Evolutionary conservation across 2,329 filamentous ascomycete genomes (phyloP).

Genomic region (Colletotrichum spinosum): DNA sequence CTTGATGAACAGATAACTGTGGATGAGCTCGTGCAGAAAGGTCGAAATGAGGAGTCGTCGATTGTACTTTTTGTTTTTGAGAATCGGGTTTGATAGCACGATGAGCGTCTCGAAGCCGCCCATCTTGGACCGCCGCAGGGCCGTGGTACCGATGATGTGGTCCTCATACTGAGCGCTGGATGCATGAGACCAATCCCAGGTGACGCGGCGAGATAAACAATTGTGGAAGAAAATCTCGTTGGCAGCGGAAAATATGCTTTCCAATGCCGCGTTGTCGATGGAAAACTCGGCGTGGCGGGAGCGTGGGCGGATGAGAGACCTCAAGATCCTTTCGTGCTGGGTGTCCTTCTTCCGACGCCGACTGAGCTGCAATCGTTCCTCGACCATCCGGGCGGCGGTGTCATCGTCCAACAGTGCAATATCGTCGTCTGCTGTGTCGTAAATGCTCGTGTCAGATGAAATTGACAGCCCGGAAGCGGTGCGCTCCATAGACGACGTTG

Average conservation of each 20-base stretch:
- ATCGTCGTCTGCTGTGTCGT: conserved; percentile 42
- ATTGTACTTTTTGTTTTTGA: conserved; percentile 67
- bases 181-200: conserved; percentile 71
- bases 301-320: conserved; percentile 66
- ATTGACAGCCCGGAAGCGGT: conserved; percentile 63
- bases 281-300: conserved; percentile 58
- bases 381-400: conserved; percentile 61
- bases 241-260: conserved; percentile 68
- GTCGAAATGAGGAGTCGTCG: conserved; percentile 71
- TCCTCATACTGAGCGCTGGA: conserved; percentile 61
- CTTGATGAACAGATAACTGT: conserved; percentile 73
- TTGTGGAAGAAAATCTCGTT: conserved; percentile 74
- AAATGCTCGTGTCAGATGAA: conserved; percentile 51
- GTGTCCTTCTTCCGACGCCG: conserved; percentile 60
- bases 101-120: conserved; percentile 73
- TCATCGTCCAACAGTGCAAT: conserved; percentile 57
- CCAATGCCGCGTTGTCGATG: conserved; percentile 68
- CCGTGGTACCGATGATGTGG: conserved; percentile 72
- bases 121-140: conserved; percentile 60
- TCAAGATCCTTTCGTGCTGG: conserved; percentile 68
- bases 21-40: conserved; percentile 75
- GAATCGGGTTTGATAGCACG: conserved; percentile 69
- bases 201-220: conserved; percentile 66
- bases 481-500: conserved; percentile 54
- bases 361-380: conserved; percentile 57